Evolutionary conservation across 2,329 filamentous ascomycete species (phyloP).

Genomic region (Fusarium veterinarium): DNA sequence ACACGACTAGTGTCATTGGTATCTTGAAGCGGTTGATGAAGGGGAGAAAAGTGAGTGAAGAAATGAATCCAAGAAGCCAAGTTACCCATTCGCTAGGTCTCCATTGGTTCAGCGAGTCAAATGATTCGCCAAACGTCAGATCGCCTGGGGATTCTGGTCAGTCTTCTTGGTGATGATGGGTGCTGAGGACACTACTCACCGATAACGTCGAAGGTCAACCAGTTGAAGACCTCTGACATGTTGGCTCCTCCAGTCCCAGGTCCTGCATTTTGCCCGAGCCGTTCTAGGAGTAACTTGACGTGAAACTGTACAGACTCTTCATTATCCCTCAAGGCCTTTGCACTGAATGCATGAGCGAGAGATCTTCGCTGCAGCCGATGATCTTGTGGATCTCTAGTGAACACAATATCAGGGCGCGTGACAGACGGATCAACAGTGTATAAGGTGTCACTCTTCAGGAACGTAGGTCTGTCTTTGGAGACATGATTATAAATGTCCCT

Average conservation of each 20-base stretch:
- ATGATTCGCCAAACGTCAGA: conserved; percentile 28
- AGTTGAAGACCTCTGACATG: conserved; percentile 17
- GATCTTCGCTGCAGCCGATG: conserved; percentile 14
- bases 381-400: conserved; percentile 9
- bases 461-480: conserved; percentile 5
- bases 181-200: not conserved
- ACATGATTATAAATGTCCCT: conserved; percentile 36
- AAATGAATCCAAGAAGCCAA: not conserved
- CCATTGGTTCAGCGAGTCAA: conserved; percentile 11
- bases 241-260: not conserved
- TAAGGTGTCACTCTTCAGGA: conserved; percentile 19
- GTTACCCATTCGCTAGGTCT: conserved; percentile 13
- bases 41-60: not conserved
- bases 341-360: conserved; percentile 26
- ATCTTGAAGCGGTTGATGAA: conserved; percentile 10
- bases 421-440: conserved; percentile 5
- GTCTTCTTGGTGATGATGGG: fast-evolving
- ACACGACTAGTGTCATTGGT: not conserved
- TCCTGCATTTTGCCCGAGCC: not conserved
- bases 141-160: not conserved
- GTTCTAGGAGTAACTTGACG: not conserved
- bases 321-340: conserved; percentile 7
- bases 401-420: conserved; percentile 1
- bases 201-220: conserved; percentile 28
- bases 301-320: conserved; percentile 11